Base-by-base conservation (phyloP, 805 yeast species). In the Maudiozyma serrabonitensis region DNA sequence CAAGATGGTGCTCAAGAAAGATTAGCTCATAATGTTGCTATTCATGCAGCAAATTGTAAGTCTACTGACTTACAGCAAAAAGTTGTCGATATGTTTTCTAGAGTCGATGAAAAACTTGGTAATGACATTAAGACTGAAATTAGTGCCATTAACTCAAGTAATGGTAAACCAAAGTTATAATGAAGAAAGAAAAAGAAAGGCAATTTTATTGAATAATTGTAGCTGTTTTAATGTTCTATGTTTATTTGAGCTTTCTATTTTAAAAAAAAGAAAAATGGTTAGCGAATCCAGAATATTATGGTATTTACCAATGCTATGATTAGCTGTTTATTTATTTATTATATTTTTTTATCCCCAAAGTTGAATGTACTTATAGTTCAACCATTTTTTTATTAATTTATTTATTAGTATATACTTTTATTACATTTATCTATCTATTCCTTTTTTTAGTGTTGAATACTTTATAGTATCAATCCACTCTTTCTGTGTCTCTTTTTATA, bases 1-100 rank as follows among this genome's bases (percentile, higher is more conserved):
- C 80, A 82, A 61, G 80, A 85, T 15, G 88, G 89, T 58, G 95
- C 87, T 69, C 96, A 88, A 72, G 78, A 75, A 60, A 79, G 87
- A 59, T 75, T 91, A 63, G 86, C 90, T 45, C 87, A 84, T 68
- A 91, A 91, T 68, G 75, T 91, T 54, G 83, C 95, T 19, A 82
- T 72, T 39, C 96, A 90, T 66, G 84, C 75, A 16, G 56, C 66
- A 16, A 77, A 66, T 56, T 96, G 97, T 32, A 42, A 26, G 9
- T 76, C 79, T 56, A 81, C 85, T 45, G 76, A 75, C 46, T 80
- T 89, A 56, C 95, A 85, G 73, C 87, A 87, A 64, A 72, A 82
- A 53, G 95, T 87, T 31, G 75, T 82, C 60, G 87, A 78, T 53
- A 79, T 82, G 79, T 91, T 89, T 65, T 63, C 75, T 50, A 81